Evolutionary conservation across 495 filamentous ascomycete genomes (phyloP).

Genomic region (Corynascus novoguineensis): DNA sequence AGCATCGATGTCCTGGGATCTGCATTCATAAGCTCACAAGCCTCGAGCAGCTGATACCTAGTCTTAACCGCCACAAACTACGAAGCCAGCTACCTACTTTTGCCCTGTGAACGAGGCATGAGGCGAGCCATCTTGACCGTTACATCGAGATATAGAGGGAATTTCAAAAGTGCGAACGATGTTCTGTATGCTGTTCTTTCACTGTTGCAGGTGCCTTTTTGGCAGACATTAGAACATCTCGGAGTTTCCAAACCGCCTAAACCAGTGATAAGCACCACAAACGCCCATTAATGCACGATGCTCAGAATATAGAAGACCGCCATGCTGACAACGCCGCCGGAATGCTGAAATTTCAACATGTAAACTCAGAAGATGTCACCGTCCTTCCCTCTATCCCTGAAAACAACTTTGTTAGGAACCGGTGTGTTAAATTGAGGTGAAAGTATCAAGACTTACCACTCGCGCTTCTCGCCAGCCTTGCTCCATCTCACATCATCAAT

Average conservation of each 20-base stretch:
- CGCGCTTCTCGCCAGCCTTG: conserved; percentile 70
- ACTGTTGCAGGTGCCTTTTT: too few relatives aligned
- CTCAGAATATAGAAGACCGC: neutral
- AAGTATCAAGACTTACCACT: conserved; percentile 61
- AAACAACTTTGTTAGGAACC: neutral
- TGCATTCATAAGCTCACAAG: too few relatives aligned
- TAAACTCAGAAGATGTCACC: neutral
- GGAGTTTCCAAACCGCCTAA: neutral
- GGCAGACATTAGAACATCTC: neutral
- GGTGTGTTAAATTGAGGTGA: too few relatives aligned
- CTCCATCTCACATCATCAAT: conserved; percentile 74
- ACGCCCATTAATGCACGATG: neutral
- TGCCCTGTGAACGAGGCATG: too few relatives aligned
- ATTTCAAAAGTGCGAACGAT: too few relatives aligned
- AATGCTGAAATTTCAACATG: neutral
- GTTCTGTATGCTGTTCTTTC: too few relatives aligned
- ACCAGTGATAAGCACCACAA: neutral
- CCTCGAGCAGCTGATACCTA: too few relatives aligned
- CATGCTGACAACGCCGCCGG: neutral
- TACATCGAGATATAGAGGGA: too few relatives aligned
- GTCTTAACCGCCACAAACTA: too few relatives aligned
- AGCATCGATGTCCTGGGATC: too few relatives aligned
- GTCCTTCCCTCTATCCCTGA: conserved; percentile 21
- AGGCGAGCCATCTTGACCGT: too few relatives aligned
- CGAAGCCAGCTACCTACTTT: too few relatives aligned